Conservation (phyloP, 306 rosid genomes). For the Cucurbita moschata region DNA sequence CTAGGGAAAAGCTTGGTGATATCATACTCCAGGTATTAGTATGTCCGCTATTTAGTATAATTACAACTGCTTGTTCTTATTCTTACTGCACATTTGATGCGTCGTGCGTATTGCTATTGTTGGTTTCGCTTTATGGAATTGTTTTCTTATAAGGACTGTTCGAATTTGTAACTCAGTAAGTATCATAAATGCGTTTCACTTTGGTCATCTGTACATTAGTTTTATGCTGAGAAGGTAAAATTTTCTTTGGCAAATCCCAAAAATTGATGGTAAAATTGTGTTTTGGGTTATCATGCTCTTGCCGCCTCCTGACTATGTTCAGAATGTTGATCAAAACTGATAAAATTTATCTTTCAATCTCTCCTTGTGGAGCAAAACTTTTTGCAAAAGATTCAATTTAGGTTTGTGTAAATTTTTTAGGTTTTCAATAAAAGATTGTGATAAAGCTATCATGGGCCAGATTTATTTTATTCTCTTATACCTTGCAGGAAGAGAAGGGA, state of each 20-base stretch:
- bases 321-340: not conserved
- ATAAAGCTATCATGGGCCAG: not conserved
- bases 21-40: conserved; percentile 61
- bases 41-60: not conserved
- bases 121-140: not conserved
- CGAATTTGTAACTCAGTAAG: not conserved
- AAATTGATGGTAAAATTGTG: not conserved
- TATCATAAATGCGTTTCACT: not conserved
- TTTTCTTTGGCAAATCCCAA: not conserved
- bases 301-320: not conserved
- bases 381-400: not conserved
- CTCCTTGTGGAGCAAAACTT: not conserved
- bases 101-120: not conserved
- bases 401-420: not conserved
- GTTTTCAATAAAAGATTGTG: not conserved
- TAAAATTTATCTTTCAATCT: not conserved
- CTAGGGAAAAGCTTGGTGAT: conserved; percentile 77
- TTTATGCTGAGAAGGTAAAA: not conserved
- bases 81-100: not conserved
- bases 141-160: not conserved
- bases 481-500: conserved; percentile 61
- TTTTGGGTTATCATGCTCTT: not conserved
- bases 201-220: not conserved
- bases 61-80: not conserved
- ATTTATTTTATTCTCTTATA: not conserved